These are phyloP conservation scores for Tulasnella sp. DNA, from an alignment of 768 basidiomycete genomes.

Conservation along the genomic window DNA sequence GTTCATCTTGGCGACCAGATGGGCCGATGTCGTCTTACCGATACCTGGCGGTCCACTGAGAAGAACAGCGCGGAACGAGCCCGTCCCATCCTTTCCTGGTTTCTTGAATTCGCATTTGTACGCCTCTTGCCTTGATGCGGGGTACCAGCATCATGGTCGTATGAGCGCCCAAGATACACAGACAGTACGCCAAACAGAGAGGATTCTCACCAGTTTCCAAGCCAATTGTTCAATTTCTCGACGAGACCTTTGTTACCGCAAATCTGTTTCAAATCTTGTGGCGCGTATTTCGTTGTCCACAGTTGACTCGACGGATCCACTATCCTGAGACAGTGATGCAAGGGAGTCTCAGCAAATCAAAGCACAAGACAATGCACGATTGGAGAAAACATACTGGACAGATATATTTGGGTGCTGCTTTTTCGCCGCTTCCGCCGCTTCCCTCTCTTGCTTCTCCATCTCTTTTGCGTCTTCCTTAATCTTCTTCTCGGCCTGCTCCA, in stretches of 20 bases:
- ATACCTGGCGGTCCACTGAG: slow-evolving; percentile 94
- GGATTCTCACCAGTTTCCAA: slow-evolving; percentile 65
- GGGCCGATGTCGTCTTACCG: slow-evolving; percentile 94
- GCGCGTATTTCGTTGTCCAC: slow-evolving; percentile 95
- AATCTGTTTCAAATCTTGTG: slow-evolving; percentile 74
- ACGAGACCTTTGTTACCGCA: slow-evolving; percentile 92
- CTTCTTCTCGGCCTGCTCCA: slow-evolving; percentile 68
- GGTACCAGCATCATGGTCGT: not conserved
- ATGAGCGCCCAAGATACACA: not conserved
- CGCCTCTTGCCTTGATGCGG: slow-evolving; percentile 53
- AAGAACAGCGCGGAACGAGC: slow-evolving; percentile 73
- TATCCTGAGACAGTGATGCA: not conserved
- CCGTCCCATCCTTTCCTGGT: slow-evolving; percentile 84
- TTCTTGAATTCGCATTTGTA: slow-evolving; percentile 78
- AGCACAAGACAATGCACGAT: not conserved
- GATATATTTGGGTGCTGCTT: slow-evolving; percentile 19
- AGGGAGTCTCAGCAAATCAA: too few relatives aligned
- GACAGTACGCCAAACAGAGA: not conserved
- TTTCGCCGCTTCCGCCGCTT: slow-evolving; percentile 33
- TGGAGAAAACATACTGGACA: slow-evolving; percentile 14
- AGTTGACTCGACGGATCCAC: slow-evolving; percentile 48
- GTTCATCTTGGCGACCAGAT: slow-evolving; percentile 79
- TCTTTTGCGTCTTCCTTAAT: slow-evolving; percentile 64
- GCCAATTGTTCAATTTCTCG: slow-evolving; percentile 81
- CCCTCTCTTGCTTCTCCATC: slow-evolving; percentile 64